These are phyloP conservation scores for Sergeia podlipaevii DNA, from an alignment of 208 protist species.

Conservation along the genomic window DNA sequence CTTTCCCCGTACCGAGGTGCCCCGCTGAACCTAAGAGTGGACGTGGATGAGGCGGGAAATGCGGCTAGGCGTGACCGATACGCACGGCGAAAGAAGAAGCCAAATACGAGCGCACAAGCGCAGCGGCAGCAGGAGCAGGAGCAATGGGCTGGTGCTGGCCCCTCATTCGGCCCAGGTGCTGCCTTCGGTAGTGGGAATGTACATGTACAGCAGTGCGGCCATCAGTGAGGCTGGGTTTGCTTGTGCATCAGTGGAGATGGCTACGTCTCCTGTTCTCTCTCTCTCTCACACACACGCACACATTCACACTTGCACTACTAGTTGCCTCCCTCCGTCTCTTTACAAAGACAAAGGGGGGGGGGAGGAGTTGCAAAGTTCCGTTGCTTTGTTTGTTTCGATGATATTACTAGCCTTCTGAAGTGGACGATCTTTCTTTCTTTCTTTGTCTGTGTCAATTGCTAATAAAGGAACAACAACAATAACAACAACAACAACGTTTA, in stretches of 20 bases:
- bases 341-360: no score
- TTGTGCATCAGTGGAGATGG: no score
- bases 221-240: slow-evolving; percentile 18
- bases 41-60: no score
- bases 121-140: background rate
- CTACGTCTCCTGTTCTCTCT: background rate
- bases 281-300: background rate
- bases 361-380: no score
- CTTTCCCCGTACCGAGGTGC: no score
- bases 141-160: background rate
- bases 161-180: no score
- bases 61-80: no score
- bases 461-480: background rate
- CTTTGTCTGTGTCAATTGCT: background rate
- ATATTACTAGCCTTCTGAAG: background rate
- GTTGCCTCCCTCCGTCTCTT: background rate
- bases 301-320: background rate
- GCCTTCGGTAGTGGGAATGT: background rate
- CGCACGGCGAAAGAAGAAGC: no score
- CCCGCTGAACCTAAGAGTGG: no score
- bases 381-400: background rate
- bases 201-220: background rate
- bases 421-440: slow-evolving; percentile 11
- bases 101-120: background rate
- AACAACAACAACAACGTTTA: background rate